Evolutionary conservation across 169 alveolate species (phyloP), one percentile per base, ranked within the genome.

Genomic region (Ichthyophthirius multifiliis): DNA sequence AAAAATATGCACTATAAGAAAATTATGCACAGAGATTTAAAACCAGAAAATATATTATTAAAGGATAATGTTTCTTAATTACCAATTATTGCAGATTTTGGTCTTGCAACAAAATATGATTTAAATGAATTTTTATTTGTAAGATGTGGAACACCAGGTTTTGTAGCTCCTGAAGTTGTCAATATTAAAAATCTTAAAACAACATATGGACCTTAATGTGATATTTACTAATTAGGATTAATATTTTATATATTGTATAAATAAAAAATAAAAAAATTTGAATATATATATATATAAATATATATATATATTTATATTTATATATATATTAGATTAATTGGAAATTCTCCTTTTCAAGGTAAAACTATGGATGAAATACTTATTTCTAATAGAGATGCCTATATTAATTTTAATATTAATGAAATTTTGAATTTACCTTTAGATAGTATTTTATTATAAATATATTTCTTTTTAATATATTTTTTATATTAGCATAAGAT

Each of bases 101-200:
- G 89, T 13, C 47, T 83, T 3, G 84, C 89, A 10, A 47, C 79
- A 12, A 27, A 39, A 18, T 34, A 65, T 2, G 44, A 65, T 20
- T 5, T 16, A 6, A 27, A 23, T 20, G 15, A 76, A 12, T 73
- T 44, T 39, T 27, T 45, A 9, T 23, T 16, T 32, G n/a, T 20
- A 27, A 41, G 75, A 43, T 83, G 81, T 83, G 89, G 89, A 39
- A 74, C 86, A n/a, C 39, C 77, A 16, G 89, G 89, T 15, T 83
- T 65, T 73, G 81, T 83, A 2, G 86, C 89, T 37, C 89, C 89
- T 12, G 89, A 83, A 83, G 44, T 83, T 3, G 13, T 76, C 4
- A 32, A 46, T 9, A 35, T 35, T 9, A 48, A 47, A 23, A 74
- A 75, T 30, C 63, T 47, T 30, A 46, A 71, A 44, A 75, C 64